Conservation (phyloP, 2,329 filamentous ascomycete genomes). For the Colletotrichum simmondsii region DNA sequence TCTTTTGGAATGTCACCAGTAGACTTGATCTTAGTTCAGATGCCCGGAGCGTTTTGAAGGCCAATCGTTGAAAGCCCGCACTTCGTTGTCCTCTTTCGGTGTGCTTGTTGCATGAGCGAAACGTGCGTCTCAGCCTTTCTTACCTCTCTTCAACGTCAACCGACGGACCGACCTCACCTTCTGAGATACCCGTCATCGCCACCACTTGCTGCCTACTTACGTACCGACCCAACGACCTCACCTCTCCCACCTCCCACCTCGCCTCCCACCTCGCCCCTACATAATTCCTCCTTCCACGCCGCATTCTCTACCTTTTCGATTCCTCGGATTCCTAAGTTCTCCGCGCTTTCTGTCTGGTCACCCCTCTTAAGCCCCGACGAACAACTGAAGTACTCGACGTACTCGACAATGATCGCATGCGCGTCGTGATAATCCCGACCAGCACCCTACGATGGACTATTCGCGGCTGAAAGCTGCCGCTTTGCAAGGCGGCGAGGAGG, state of each 20-base stretch:
- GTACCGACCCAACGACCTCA: not conserved
- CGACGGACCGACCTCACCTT: slow-evolving; percentile 5
- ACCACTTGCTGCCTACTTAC: slow-evolving; percentile 4
- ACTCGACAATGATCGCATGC: slow-evolving; percentile 15
- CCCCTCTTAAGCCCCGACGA: not conserved
- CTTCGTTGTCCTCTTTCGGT: not conserved
- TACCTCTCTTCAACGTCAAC: slow-evolving; percentile 7
- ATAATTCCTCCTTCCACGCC: not conserved
- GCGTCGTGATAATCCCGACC: slow-evolving; percentile 3
- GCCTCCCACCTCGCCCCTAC: not conserved
- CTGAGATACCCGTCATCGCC: not conserved
- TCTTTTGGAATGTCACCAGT: not conserved
- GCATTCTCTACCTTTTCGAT: not conserved
- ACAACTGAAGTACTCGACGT: not conserved
- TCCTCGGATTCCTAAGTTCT: not conserved
- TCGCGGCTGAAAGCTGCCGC: slow-evolving; percentile 86
- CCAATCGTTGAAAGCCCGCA: not conserved
- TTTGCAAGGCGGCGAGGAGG: slow-evolving; percentile 85
- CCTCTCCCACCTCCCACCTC: not conserved
- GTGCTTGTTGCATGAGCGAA: slow-evolving; percentile 20
- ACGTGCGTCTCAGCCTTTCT: slow-evolving; percentile 19
- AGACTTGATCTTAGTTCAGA: not conserved
- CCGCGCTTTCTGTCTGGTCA: not conserved
- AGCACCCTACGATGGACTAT: slow-evolving; percentile 69
- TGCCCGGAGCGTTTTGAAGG: not conserved